Conservation (phyloP, 257 asterid species). For the Plantago ovata region DNA sequence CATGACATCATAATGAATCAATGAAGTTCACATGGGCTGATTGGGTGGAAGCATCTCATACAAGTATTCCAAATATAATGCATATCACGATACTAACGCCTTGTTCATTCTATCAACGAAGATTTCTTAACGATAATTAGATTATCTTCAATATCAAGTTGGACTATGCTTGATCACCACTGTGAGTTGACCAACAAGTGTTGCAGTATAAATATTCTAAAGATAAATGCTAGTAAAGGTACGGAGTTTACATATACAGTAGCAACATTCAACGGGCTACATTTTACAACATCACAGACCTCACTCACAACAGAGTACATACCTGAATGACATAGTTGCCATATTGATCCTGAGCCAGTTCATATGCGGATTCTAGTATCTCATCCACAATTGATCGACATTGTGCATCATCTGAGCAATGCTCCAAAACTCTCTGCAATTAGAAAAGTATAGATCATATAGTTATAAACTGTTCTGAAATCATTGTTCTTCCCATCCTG, state of each 20-base stretch:
- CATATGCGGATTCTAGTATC: constrained; percentile 69
- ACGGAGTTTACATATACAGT: too few species aligned
- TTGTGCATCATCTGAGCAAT: constrained; percentile 57
- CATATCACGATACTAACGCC: too few species aligned
- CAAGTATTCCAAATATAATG: not conserved
- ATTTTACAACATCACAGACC: not conserved
- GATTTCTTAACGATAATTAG: too few species aligned
- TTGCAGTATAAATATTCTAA: too few species aligned
- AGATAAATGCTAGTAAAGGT: too few species aligned
- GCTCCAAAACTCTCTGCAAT: constrained; percentile 82
- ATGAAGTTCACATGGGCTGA: not conserved
- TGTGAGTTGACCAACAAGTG: too few species aligned
- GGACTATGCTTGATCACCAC: too few species aligned
- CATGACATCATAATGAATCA: too few species aligned
- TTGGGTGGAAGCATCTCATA: too few species aligned
- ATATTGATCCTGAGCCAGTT: constrained; percentile 86
- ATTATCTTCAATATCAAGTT: too few species aligned
- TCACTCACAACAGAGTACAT: constrained; percentile 14
- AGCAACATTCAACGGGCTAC: too few species aligned
- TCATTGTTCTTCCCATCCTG: not conserved
- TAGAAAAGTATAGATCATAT: constrained; percentile 13
- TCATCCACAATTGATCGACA: constrained; percentile 74
- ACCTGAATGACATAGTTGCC: constrained; percentile 92
- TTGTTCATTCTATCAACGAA: too few species aligned
- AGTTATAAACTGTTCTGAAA: not conserved